phyloP scores from a whole-genome alignment of 2,329 filamentous ascomycete genomes.

The Neurospora crassa region DNA sequence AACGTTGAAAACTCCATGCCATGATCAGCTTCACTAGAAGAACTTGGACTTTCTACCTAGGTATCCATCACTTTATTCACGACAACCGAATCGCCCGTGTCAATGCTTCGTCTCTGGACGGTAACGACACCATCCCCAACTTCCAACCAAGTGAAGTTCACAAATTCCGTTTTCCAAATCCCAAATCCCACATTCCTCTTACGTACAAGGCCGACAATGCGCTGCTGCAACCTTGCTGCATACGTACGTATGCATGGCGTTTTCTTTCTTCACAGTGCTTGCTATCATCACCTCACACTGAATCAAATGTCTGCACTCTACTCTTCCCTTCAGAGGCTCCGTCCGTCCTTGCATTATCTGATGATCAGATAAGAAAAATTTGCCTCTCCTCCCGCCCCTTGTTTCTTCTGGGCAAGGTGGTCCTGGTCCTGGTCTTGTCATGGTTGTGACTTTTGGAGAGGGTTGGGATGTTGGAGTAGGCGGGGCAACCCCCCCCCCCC shows the following conservation, averaged over 20 bases:
- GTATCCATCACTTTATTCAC: not conserved
- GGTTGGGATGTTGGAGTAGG: not conserved
- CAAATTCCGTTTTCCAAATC: not conserved
- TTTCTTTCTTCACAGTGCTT: not conserved
- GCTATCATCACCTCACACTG: not conserved
- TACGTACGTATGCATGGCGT: not conserved
- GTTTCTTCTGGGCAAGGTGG: no score
- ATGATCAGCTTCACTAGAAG: not conserved
- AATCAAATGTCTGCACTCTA: not conserved
- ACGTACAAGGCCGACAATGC: slow-evolving; percentile 2
- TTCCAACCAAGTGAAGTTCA: no score
- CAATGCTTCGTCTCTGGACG: not conserved
- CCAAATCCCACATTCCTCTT: slow-evolving; percentile 1
- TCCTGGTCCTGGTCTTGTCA: not conserved
- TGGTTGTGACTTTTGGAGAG: not conserved
- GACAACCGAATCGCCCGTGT: not conserved
- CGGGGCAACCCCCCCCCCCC: no score
- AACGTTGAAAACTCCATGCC: no score
- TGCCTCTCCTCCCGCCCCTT: not conserved
- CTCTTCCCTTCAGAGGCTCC: not conserved
- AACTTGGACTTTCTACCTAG: no score
- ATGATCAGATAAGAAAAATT: slow-evolving; percentile 25
- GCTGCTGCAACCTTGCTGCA: not conserved
- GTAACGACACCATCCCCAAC: not conserved
- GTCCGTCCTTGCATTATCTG: slow-evolving; percentile 19